Base-by-base conservation (phyloP, 2,329 filamentous ascomycete species). In the Dryadomyces quercivorus region DNA sequence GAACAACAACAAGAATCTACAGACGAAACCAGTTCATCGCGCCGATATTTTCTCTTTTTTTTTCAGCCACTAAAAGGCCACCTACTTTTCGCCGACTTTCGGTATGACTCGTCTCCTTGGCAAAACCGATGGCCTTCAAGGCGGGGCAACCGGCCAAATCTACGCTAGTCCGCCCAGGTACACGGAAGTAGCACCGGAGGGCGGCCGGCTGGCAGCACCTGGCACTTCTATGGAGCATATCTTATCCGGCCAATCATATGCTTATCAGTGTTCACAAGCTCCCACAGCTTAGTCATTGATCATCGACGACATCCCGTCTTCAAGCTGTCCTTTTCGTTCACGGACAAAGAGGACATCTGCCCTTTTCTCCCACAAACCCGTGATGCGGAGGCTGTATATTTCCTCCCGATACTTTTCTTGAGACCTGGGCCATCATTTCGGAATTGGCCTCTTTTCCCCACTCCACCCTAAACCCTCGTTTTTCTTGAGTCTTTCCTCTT, bases 241-340 rank as follows among this genome's bases (percentile, higher is more conserved):
- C 42, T 45, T 59, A 59, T 59, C 59, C 53, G 26, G 20, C 57
- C 56, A 57, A 57, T 58, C 42, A 46, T 2, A 3, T 2, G 1
- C 21, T 21, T 58, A 58, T 59, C 56, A 31, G 55, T 54, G 54
- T 55, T 54, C 43, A 13, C 15, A 56, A 56, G 55, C 55, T 56
- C 50, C 34, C 16, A 42, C 12, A n/a, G 16, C 42, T 18, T 18
- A 44, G 42, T 18, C 42, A n/a, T 18, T 16, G 18, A 22, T 22
- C 16, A 21, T 46, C 6, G 42, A 38, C 31, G 42, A 18, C 34
- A 20, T 42, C 43, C 43, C 42, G 40, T 52, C 31, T 54, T 54
- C 57, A 59, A 56, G 55, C 55, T 58, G 58, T 59, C 59, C 56
- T 59, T 53, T 58, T 53, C 26, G 22, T 22, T 48, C 26, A 31